Base-by-base conservation (phyloP, 2,329 filamentous ascomycete species). In the Penicillium sp. region DNA sequence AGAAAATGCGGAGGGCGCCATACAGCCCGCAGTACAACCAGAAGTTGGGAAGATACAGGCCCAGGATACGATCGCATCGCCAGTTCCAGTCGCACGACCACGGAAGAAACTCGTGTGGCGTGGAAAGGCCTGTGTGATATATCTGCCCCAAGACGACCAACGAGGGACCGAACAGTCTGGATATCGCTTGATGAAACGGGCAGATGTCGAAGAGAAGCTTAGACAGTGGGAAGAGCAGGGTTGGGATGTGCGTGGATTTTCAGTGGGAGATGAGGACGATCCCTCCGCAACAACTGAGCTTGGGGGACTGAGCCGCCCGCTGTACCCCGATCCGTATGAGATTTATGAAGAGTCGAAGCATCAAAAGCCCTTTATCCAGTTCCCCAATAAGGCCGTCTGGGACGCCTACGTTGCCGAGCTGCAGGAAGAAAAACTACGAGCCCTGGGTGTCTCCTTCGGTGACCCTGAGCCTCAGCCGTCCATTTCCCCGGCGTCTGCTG, bases 341-440 rank as follows among this genome's bases (percentile, higher is more conserved):
- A 50, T 65, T 9, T 58, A 64, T 18, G 57, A 65, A 35, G 70
- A 73, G 44, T 61, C 57, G 40, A 62, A 64, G 38, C 47, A 59
- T 12, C 60, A 62, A 32, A 57, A 59, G 8, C 69, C 61, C 48
- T 56, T 57, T 9, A 65, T 76, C 47, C 67, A 63, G 13, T 70
- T 76, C 50, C 73, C 73, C 4, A 62, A 76, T 51, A 68, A 69
- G 58, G 72, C 64, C 36, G 78, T 81, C 59, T 88, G 85, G 84
- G 85, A 88, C 61, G 76, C 82, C 26, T 95, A 97, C 67, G 86
- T 90, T 49, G 80, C 86, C 46, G 84, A 86, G 56, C 74, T 97
- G 33, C 83, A 88, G 57, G 93, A 98, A 72, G 89, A 91, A 51
- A 98, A 96, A 71, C 76, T 98, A 45, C 84, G 90, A 52, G 90